These are phyloP conservation scores for Helicocarpus griseus DNA, from an alignment of 2,329 filamentous ascomycete species.

Conservation along the genomic window DNA sequence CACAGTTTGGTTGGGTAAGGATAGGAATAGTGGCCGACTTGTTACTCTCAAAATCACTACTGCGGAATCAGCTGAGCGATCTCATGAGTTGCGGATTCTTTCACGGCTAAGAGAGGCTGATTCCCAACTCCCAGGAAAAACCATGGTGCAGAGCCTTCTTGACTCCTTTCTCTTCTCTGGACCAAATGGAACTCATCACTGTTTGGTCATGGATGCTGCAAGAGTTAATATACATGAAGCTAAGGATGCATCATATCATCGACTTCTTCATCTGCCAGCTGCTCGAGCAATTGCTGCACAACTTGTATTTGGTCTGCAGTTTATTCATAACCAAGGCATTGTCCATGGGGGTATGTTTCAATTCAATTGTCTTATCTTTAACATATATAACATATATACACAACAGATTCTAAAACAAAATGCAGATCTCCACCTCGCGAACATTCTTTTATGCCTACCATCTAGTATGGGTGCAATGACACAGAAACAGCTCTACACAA, in stretches of 20 bases:
- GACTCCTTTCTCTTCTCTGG: slow-evolving; percentile 20
- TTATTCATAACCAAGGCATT: slow-evolving; percentile 17
- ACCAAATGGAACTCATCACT: slow-evolving; percentile 18
- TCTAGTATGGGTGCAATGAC: slow-evolving; percentile 15
- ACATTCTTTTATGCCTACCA: slow-evolving; percentile 16
- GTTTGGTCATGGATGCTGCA: slow-evolving; percentile 14
- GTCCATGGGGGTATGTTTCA: slow-evolving; percentile 18
- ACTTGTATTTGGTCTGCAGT: slow-evolving; percentile 15
- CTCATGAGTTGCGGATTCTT: neutral
- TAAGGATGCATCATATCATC: slow-evolving; percentile 14
- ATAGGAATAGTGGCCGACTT: neutral
- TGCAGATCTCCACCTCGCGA: slow-evolving; percentile 18
- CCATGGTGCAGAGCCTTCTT: slow-evolving; percentile 12
- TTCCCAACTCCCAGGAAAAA: slow-evolving; percentile 7
- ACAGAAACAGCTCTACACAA: slow-evolving; percentile 14
- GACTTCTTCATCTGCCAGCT: slow-evolving; percentile 14
- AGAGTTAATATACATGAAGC: slow-evolving; percentile 15
- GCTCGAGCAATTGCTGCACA: slow-evolving; percentile 17
- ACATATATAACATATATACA: no score
- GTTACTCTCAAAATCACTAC: slow-evolving; percentile 7
- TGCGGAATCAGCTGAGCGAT: neutral
- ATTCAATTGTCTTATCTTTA: no score
- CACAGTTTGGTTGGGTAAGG: slow-evolving; percentile 10
- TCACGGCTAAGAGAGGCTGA: neutral
- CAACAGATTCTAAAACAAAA: no score